phyloP scores from a whole-genome alignment of 768 basidiomycete genomes.

The Rhodotorula diobovata region DNA sequence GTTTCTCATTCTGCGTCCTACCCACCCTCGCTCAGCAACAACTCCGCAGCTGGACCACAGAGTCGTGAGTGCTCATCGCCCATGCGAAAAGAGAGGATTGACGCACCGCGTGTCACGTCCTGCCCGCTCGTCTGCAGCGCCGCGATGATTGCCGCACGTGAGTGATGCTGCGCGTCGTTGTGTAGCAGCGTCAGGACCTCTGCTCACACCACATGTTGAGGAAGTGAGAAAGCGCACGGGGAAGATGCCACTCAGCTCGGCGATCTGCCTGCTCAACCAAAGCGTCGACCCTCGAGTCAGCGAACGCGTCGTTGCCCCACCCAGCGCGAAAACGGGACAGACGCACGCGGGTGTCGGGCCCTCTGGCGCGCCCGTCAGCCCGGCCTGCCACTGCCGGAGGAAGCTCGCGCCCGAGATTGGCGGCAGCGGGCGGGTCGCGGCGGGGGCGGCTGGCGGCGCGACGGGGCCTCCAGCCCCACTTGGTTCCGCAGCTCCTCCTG shows the following conservation, averaged over 20 bases:
- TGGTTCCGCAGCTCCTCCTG: neutral
- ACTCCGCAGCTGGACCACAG: neutral
- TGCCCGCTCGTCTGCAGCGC: constrained; percentile 16
- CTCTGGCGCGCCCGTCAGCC: constrained; percentile 9
- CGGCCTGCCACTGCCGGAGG: constrained; percentile 28
- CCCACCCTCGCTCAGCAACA: neutral
- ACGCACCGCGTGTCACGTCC: constrained; percentile 8
- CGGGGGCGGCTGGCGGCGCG: neutral
- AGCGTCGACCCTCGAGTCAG: neutral
- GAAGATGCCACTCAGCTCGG: constrained; percentile 20
- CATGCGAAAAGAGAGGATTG: neutral
- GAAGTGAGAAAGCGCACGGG: neutral
- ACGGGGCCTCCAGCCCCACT: neutral
- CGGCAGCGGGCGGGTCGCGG: neutral
- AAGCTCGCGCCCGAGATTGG: constrained; percentile 19
- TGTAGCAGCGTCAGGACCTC: too few species aligned
- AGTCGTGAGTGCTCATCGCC: neutral
- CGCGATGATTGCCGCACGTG: constrained; percentile 9
- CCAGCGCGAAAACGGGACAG: too few species aligned
- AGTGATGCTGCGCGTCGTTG: constrained; percentile 1
- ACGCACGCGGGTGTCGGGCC: constrained; percentile 13
- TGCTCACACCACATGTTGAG: neutral
- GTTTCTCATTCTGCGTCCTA: neutral
- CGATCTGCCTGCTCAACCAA: constrained; percentile 7
- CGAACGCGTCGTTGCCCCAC: too few species aligned